Percentiles rank a stretch among this genome's conserved stretches.
These are phyloP conservation scores for Coccomyxa sp. DNA, from an alignment of 139 green algal species.

Conservation along the genomic window DNA sequence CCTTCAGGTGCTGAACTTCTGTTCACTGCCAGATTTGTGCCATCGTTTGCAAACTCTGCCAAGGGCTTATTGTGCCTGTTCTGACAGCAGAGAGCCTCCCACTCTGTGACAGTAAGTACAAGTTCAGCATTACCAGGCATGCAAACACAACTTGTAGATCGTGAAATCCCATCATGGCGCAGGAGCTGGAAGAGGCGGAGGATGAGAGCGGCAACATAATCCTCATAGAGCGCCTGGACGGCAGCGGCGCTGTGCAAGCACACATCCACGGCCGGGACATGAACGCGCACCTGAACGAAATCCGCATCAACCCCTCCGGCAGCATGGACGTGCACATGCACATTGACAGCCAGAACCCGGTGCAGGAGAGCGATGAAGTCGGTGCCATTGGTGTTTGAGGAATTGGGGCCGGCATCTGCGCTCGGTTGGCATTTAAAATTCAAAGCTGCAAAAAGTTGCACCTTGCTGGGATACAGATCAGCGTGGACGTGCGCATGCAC, in stretches of 20 bases:
- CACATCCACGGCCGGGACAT: neutral
- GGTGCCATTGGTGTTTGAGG: neutral
- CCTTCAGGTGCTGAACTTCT: no score
- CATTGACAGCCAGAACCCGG: neutral
- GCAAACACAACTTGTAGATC: neutral
- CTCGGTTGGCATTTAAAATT: no score
- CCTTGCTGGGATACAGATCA: no score
- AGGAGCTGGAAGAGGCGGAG: neutral
- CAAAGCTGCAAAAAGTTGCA: no score
- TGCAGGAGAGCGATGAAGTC: neutral
- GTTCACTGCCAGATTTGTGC: no score
- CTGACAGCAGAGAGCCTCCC: no score
- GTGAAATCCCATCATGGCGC: neutral
- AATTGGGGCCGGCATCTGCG: no score
- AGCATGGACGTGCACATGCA: neutral
- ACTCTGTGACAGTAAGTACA: no score
- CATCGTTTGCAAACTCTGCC: no score
- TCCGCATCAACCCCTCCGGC: neutral
- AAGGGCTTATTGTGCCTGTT: no score
- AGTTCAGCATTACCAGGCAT: neutral
- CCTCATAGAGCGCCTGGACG: neutral
- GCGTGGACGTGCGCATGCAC: no score
- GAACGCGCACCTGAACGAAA: neutral
- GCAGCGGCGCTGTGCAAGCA: neutral
- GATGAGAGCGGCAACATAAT: slow-evolving; percentile 1